These are phyloP conservation scores for Rhododendron molle DNA, from an alignment of 148 eudicot genomes.

Conservation along the genomic window DNA sequence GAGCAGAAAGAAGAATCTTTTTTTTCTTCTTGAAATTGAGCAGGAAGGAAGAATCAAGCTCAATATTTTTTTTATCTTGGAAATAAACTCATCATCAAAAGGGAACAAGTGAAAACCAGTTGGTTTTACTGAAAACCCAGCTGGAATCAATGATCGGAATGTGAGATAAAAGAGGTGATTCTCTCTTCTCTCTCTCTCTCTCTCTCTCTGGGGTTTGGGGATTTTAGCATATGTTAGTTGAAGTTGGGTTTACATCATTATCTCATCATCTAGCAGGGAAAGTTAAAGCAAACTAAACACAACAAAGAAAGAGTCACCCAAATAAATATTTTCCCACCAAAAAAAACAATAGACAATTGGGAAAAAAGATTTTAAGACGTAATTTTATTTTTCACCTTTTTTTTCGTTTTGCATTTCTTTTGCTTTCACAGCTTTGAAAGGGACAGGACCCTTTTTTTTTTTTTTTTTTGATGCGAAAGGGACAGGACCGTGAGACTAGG, in stretches of 20 bases:
- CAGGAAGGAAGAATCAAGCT: background rate
- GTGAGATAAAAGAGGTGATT: conserved; percentile 17
- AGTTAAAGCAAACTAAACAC: conserved; percentile 21
- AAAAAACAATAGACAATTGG: background rate
- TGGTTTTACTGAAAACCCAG: conserved; percentile 44
- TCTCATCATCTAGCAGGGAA: conserved; percentile 57
- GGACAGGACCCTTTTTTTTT: too few relatives aligned
- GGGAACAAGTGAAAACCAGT: conserved; percentile 43
- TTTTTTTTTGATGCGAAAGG: too few relatives aligned
- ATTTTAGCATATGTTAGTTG: conserved; percentile 33
- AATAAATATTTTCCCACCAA: background rate
- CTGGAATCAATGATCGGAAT: conserved; percentile 65
- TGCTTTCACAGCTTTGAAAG: conserved; percentile 28
- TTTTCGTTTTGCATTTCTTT: conserved; percentile 3
- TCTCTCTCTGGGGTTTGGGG: conserved; percentile 14
- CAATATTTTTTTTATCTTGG: background rate
- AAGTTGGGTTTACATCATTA: conserved; percentile 49
- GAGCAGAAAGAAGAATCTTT: conserved; percentile 16
- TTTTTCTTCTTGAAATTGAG: background rate
- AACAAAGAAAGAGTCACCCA: conserved; percentile 24
- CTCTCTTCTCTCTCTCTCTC: background rate
- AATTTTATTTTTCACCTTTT: background rate
- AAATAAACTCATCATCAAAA: conserved; percentile 13
- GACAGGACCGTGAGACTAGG: conserved; percentile 11
- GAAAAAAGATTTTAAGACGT: background rate